Percentiles rank a stretch among this genome's conserved stretches.
These are phyloP conservation scores for Suhomyces chickasaworum DNA, from an alignment of 1,139 yeast genomes.

Conservation along the genomic window DNA sequence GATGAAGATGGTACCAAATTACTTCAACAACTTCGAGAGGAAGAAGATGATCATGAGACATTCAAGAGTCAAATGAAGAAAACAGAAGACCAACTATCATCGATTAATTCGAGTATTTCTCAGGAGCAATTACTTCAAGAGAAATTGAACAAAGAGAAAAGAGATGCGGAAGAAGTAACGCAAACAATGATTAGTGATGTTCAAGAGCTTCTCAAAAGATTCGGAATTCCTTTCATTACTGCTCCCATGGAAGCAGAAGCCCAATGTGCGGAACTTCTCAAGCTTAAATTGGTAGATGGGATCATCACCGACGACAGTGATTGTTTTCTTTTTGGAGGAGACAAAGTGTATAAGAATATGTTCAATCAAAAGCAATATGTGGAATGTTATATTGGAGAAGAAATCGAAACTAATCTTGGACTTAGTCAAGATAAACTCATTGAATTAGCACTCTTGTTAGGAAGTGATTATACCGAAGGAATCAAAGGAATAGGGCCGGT, in stretches of 20 bases:
- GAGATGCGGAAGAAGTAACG: constrained; percentile 93
- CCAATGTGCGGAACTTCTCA: constrained; percentile 81
- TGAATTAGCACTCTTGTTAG: constrained; percentile 77
- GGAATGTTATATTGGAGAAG: constrained; percentile 71
- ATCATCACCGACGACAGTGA: constrained; percentile 97
- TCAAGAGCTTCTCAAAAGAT: constrained; percentile 78
- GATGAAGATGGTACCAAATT: constrained; percentile 77
- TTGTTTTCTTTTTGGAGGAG: constrained; percentile 92
- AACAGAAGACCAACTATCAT: constrained; percentile 21
- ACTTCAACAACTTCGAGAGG: constrained; percentile 61
- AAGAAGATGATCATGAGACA: constrained; percentile 68
- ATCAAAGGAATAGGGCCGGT: constrained; percentile 92
- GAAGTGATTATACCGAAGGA: constrained; percentile 95
- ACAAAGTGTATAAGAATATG: constrained; percentile 84
- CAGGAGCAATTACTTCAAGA: constrained; percentile 58
- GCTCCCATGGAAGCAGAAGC: constrained; percentile 99
- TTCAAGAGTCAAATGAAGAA: constrained; percentile 54
- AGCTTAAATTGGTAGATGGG: constrained; percentile 81
- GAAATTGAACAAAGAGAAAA: constrained; percentile 63
- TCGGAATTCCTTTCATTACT: constrained; percentile 91
- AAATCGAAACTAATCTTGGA: constrained; percentile 66
- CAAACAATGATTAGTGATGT: constrained; percentile 85
- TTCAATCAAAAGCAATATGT: constrained; percentile 92
- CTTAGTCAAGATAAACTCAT: constrained; percentile 64
- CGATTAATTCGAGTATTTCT: constrained; percentile 40